Conservation (phyloP, 495 filamentous ascomycete species). For the Aspergillus baeticus region DNA sequence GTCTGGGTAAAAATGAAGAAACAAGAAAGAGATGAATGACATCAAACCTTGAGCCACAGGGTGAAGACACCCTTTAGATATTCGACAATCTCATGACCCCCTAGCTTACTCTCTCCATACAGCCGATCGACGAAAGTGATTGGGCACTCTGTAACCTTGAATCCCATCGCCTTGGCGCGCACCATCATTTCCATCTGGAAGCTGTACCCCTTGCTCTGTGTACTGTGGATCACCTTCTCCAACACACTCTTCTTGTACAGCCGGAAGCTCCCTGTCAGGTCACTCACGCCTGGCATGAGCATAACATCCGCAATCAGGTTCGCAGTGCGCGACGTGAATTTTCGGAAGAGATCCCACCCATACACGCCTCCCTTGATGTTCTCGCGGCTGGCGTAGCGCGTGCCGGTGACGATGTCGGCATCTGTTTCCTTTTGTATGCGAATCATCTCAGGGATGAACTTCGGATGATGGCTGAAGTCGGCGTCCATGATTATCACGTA, state of each 20-base stretch:
- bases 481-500: slow-evolving; percentile 99
- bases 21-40: slow-evolving; percentile 3
- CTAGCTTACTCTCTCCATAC: slow-evolving; percentile 93
- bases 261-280: slow-evolving; percentile 91
- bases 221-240: slow-evolving; percentile 80
- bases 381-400: slow-evolving; percentile 73
- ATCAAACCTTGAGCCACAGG: slow-evolving; percentile 83
- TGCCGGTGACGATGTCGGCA: slow-evolving; percentile 96
- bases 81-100: slow-evolving; percentile 95
- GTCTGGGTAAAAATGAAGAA: not conserved
- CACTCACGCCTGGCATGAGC: slow-evolving; percentile 90
- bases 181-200: slow-evolving; percentile 99
- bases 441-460: slow-evolving; percentile 92
- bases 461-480: slow-evolving; percentile 97
- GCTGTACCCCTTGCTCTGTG: slow-evolving; percentile 92
- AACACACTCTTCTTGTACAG: slow-evolving; percentile 90
- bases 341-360: slow-evolving; percentile 96
- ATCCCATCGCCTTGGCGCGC: slow-evolving; percentile 89
- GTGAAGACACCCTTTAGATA: slow-evolving; percentile 91
- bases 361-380: slow-evolving; percentile 79
- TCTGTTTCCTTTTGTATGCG: slow-evolving; percentile 62
- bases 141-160: slow-evolving; percentile 85
- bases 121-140: slow-evolving; percentile 95
- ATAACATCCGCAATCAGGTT: slow-evolving; percentile 96
- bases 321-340: slow-evolving; percentile 83